Evolutionary conservation across 345 rosid genomes (phyloP).

Genomic region (Lepidium didymum): DNA sequence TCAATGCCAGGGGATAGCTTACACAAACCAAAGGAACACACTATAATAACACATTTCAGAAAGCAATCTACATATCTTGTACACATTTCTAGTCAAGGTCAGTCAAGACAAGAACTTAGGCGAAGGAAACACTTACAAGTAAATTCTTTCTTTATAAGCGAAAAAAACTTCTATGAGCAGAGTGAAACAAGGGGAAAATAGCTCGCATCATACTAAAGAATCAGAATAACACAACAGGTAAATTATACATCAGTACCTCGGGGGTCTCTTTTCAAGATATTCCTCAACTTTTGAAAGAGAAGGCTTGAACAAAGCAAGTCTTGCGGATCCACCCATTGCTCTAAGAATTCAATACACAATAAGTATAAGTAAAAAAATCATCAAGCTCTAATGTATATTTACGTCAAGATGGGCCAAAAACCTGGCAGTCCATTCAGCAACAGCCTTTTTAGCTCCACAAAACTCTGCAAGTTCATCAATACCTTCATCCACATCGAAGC

Average conservation of each 20-base stretch:
- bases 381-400: not conserved
- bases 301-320: constrained; percentile 82
- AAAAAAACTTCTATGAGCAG: not conserved
- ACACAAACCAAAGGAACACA: constrained; percentile 11
- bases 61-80: not conserved
- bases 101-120: not conserved
- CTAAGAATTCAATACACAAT: constrained; percentile 29
- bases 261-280: constrained; percentile 69
- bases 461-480: constrained; percentile 96
- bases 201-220: not conserved
- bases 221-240: not conserved
- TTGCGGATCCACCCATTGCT: constrained; percentile 95
- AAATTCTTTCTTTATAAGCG: not conserved
- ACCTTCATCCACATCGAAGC: constrained; percentile 99
- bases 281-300: constrained; percentile 69
- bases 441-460: constrained; percentile 97
- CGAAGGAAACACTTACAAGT: not conserved
- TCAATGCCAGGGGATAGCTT: constrained; percentile 85
- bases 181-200: not conserved
- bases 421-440: constrained; percentile 97
- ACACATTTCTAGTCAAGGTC: not conserved
- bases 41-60: not conserved
- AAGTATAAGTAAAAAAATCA: constrained; percentile 1
- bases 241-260: constrained; percentile 43
- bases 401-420: constrained; percentile 23